Evolutionary conservation across 331 rosid species (phyloP), one percentile per base, ranked within the genome.

Genomic region (Malus hybrid): DNA sequence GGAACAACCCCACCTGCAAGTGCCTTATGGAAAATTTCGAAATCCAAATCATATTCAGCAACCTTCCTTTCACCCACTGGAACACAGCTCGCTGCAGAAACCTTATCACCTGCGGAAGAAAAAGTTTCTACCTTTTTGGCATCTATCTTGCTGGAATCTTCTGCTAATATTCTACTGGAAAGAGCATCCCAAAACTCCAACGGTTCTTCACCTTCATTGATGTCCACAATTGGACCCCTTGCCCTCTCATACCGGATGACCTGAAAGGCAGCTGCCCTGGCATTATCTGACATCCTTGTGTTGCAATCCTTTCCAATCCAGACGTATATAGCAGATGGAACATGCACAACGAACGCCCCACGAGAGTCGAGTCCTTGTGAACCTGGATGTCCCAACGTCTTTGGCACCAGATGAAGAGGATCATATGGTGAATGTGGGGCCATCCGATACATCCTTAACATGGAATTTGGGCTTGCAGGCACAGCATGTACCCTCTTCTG

Each of bases 361-460:
- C 99, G 97, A 70, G 99, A 94, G 82, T 94, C 99, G 34, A 94
- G 97, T 2, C 91, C 96, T 70, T 68, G 77, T 6, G 82, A 69
- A 67, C 82, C 81, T 13, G 97, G 91, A 57, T 78, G 80, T 80
- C 80, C 66, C 44, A 92, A 74, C 81, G 83, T 82, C 80, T 94
- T 94, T 1, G 97, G 97, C n/a, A 94, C 99, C 74, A 94, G 85
- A 79, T 94, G 99, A 61, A 94, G 96, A 69, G 99, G 96, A 29
- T 88, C 99, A 39, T 94, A 92, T 0, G 97, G 82, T 0, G 99
- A 94, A 85, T 94, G 99, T 4, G 99, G 97, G 16, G 99, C 97
- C 89, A 94, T 92, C 59, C 97, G 73, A 74, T 84, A 94, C 90
- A 94, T 90, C 87, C 96, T 89, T 34, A 89, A 80, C 83, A 87